These are phyloP conservation scores for Linaria vulgaris DNA, from an alignment of 257 asterid genomes.

Conservation along the genomic window DNA sequence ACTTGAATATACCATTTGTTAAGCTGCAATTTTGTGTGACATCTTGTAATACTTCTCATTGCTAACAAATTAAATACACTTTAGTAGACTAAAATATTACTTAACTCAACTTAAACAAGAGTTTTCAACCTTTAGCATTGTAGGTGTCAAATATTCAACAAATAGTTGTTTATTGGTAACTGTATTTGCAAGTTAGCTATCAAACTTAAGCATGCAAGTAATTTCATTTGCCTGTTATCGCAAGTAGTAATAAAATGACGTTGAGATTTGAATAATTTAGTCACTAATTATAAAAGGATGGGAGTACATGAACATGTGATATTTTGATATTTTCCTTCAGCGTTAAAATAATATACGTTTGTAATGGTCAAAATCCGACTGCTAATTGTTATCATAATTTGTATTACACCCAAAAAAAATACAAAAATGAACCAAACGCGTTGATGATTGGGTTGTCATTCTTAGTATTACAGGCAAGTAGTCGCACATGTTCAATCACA, in stretches of 20 bases:
- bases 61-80: too few species aligned
- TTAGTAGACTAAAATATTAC: too few species aligned
- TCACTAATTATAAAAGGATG: neutral
- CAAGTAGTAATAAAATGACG: neutral
- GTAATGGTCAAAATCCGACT: neutral
- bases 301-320: neutral
- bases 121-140: too few species aligned
- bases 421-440: constrained; percentile 43
- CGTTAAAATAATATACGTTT: neutral
- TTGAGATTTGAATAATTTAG: neutral
- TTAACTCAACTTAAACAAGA: too few species aligned
- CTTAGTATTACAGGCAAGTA: constrained; percentile 36
- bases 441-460: constrained; percentile 44
- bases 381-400: neutral
- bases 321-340: neutral
- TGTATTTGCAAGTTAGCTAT: neutral
- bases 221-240: neutral
- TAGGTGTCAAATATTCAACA: neutral
- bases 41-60: too few species aligned
- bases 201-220: neutral
- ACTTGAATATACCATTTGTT: too few species aligned
- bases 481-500: constrained; percentile 27
- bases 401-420: neutral
- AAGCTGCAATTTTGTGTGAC: too few species aligned
- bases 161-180: neutral